These are phyloP conservation scores for Syzygium malaccense DNA, from an alignment of 441 rosid genomes.

Conservation along the genomic window DNA sequence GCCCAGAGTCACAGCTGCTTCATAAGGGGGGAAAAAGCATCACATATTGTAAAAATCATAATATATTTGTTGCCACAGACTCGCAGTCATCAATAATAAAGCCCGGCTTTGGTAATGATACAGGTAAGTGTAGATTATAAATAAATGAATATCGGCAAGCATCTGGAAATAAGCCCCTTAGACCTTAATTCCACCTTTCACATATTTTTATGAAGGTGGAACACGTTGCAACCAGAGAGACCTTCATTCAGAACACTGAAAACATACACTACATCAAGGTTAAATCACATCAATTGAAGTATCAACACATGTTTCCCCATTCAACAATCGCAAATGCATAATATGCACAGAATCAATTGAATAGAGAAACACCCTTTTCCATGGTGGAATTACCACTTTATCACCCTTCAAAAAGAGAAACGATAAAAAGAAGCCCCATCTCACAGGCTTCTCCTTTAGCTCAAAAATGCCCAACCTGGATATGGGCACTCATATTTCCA, in stretches of 20 bases:
- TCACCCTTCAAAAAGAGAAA: neutral
- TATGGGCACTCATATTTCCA: constrained; percentile 77
- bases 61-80: neutral
- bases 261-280: neutral
- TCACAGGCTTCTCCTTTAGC: neutral
- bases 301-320: neutral
- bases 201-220: neutral
- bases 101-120: neutral
- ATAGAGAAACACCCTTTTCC: neutral
- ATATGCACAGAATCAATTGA: neutral
- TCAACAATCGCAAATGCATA: neutral
- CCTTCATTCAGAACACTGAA: neutral
- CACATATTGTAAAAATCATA: neutral
- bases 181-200: neutral
- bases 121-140: neutral
- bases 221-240: neutral
- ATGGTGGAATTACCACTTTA: neutral
- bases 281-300: neutral
- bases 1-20: neutral
- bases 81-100: neutral
- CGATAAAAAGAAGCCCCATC: neutral
- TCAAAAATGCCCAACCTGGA: constrained; percentile 69
- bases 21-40: neutral
- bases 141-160: neutral
- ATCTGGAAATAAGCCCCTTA: neutral